Conservation (phyloP, 2,329 filamentous ascomycete species). For the Lizonia empirigonia region DNA sequence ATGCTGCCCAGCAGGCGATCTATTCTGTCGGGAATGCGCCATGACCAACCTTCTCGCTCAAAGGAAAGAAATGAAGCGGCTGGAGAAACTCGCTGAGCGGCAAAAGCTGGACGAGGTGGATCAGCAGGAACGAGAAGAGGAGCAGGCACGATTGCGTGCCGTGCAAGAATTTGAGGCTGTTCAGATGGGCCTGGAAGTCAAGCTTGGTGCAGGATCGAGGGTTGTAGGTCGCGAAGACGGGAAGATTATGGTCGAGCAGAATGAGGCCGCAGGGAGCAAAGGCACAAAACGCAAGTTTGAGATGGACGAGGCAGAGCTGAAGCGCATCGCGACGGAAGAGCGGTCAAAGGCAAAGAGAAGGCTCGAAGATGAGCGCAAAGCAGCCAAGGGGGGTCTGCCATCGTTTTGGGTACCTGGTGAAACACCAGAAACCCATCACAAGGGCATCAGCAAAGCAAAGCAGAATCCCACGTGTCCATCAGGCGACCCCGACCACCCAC, state of each 20-base stretch:
- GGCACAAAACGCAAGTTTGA: slow-evolving; percentile 78
- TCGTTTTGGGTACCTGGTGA: slow-evolving; percentile 94
- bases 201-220: slow-evolving; percentile 43
- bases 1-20: slow-evolving; percentile 76
- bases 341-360: slow-evolving; percentile 70
- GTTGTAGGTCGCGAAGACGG: slow-evolving; percentile 51
- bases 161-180: slow-evolving; percentile 83
- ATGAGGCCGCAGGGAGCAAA: slow-evolving; percentile 28
- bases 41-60: slow-evolving; percentile 89
- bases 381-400: slow-evolving; percentile 71
- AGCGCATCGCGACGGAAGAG: slow-evolving; percentile 72
- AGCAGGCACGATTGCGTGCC: slow-evolving; percentile 72
- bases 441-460: slow-evolving; percentile 59
- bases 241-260: slow-evolving; percentile 52
- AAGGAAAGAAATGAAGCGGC: slow-evolving; percentile 85
- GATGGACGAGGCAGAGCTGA: slow-evolving; percentile 76
- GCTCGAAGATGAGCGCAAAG: slow-evolving; percentile 71
- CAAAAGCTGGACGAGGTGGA: slow-evolving; percentile 67
- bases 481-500: slow-evolving; percentile 66
- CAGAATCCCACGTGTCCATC: slow-evolving; percentile 76
- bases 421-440: slow-evolving; percentile 66
- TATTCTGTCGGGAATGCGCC: slow-evolving; percentile 96
- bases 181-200: slow-evolving; percentile 67
- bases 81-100: slow-evolving; percentile 69
- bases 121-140: slow-evolving; percentile 64